Percentiles rank a stretch among this genome's conserved stretches.
Conservation (phyloP, 352 stramenopile species). For the Phytopythium delawarense region DNA sequence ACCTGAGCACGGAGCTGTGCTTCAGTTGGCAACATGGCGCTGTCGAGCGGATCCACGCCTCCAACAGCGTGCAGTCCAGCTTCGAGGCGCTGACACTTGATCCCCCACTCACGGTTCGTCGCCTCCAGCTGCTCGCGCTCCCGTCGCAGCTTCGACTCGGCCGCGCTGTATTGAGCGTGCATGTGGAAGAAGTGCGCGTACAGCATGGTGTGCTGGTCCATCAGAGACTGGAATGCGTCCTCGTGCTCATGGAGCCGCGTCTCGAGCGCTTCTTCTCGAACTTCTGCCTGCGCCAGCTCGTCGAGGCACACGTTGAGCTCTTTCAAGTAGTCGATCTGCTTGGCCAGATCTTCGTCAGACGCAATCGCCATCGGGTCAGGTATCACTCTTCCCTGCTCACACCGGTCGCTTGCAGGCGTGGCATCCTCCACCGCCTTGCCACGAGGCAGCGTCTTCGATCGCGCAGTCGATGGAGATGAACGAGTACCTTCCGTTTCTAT, state of each 20-base stretch:
- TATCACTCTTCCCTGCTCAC: neutral
- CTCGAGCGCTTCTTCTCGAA: constrained; percentile 45
- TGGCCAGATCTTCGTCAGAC: constrained; percentile 48
- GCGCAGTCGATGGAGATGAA: neutral
- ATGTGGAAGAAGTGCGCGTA: constrained; percentile 74
- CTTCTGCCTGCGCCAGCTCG: constrained; percentile 42
- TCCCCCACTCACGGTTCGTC: constrained; percentile 36
- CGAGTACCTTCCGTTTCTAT: neutral
- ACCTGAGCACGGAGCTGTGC: constrained; percentile 39
- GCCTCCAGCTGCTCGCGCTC: constrained; percentile 35
- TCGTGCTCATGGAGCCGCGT: constrained; percentile 45
- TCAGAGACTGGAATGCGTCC: constrained; percentile 44
- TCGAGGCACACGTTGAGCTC: constrained; percentile 71
- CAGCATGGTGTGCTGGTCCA: constrained; percentile 70
- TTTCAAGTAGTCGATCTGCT: constrained; percentile 54
- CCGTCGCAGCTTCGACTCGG: constrained; percentile 28
- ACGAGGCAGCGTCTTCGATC: neutral
- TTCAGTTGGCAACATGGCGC: constrained; percentile 18
- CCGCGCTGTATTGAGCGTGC: constrained; percentile 37
- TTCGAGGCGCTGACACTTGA: constrained; percentile 57
- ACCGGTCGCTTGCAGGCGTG: neutral
- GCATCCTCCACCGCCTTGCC: neutral
- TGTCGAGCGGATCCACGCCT: constrained; percentile 2
- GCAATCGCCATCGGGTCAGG: constrained; percentile 39
- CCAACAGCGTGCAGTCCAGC: constrained; percentile 41